Evolutionary conservation across 805 yeast genomes (phyloP).

Genomic region (Nakazawaea molendinolei): DNA sequence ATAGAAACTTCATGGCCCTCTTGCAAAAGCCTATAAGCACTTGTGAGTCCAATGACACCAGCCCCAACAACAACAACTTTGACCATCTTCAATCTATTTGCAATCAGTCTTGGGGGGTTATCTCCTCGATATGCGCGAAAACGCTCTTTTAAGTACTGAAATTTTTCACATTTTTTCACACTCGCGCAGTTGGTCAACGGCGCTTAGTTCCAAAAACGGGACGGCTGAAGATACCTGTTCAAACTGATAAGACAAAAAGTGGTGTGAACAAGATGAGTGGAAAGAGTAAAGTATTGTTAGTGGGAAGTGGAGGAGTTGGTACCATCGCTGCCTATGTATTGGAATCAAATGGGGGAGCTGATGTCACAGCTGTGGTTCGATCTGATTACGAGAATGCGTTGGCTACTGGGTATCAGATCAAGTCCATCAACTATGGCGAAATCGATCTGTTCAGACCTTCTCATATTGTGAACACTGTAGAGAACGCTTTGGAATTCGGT

Average conservation of each 20-base stretch:
- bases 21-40: constrained; percentile 34
- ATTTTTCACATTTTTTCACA: too few species aligned
- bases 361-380: constrained; percentile 58
- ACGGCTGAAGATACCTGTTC: too few species aligned
- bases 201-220: too few species aligned
- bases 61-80: constrained; percentile 41
- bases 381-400: constrained; percentile 52
- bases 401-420: constrained; percentile 49
- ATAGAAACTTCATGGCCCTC: constrained; percentile 35
- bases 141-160: too few species aligned
- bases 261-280: too few species aligned
- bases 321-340: constrained; percentile 66
- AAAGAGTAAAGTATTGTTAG: constrained; percentile 41
- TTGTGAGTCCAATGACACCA: constrained; percentile 50
- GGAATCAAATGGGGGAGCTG: constrained; percentile 36
- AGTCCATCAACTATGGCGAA: constrained; percentile 57
- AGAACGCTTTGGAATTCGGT: constrained; percentile 36
- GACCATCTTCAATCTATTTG: constrained; percentile 6
- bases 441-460: constrained; percentile 48
- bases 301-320: constrained; percentile 89
- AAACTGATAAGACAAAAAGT: too few species aligned
- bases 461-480: constrained; percentile 32
- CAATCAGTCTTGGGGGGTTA: too few species aligned
- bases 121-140: too few species aligned
- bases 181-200: too few species aligned